Percentiles rank a stretch among this genome's conserved stretches.
Conservation (phyloP, 805 yeast species). For the Kuraishia capsulata region DNA sequence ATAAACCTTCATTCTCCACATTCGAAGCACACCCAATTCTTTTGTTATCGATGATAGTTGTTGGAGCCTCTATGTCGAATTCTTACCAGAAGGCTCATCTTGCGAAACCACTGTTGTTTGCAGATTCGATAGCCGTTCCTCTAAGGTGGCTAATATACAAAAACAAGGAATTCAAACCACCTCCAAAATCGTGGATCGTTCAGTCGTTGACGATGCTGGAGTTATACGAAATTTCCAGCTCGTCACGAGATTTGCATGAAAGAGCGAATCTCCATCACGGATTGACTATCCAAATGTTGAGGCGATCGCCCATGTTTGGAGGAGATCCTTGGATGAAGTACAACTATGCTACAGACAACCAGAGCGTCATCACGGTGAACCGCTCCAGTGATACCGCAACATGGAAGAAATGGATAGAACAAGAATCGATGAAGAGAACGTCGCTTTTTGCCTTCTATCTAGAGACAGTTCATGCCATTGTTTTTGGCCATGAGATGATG, state of each 20-base stretch:
- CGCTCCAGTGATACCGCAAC: background rate
- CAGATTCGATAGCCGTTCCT: constrained; percentile 38
- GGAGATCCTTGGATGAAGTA: constrained; percentile 11
- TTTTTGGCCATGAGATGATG: constrained; percentile 65
- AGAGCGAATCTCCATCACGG: constrained; percentile 83
- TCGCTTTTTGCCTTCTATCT: constrained; percentile 76
- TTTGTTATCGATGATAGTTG: constrained; percentile 42
- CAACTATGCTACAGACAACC: constrained; percentile 9
- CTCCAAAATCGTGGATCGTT: constrained; percentile 66
- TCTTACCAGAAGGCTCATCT: constrained; percentile 14
- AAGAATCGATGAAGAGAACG: constrained; percentile 68
- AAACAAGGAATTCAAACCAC: constrained; percentile 65
- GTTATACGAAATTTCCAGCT: constrained; percentile 67
- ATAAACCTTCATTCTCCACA: constrained; percentile 49
- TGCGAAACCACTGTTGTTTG: constrained; percentile 8
- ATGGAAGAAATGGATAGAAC: constrained; percentile 67
- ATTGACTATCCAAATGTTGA: constrained; percentile 23
- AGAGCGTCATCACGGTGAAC: constrained; percentile 11
- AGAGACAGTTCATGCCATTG: constrained; percentile 73
- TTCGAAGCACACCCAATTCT: constrained; percentile 36
- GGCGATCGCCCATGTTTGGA: constrained; percentile 8
- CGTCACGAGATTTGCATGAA: constrained; percentile 65
- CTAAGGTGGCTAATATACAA: constrained; percentile 64
- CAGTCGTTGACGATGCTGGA: constrained; percentile 68
- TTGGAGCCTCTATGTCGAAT: constrained; percentile 37